Percentiles rank a stretch among this genome's conserved stretches.
These are phyloP conservation scores for Penicillium herquei DNA, from an alignment of 495 filamentous ascomycete genomes.

Conservation along the genomic window DNA sequence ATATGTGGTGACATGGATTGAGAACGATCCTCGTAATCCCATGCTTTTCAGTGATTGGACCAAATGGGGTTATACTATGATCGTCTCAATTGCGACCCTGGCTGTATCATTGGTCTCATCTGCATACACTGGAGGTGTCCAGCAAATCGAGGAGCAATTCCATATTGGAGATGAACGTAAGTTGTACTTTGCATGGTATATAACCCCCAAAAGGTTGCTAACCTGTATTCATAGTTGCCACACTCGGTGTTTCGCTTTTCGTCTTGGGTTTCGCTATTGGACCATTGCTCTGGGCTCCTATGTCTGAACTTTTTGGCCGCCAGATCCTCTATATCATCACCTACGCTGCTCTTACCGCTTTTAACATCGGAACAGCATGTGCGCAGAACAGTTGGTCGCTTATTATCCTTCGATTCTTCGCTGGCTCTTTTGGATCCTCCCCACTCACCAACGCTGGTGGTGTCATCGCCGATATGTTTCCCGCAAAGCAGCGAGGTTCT, in stretches of 20 bases:
- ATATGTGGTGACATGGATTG: conserved; percentile 71
- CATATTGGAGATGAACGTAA: conserved; percentile 48
- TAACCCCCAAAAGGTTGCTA: neutral
- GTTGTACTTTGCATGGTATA: neutral
- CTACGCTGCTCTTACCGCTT: conserved; percentile 62
- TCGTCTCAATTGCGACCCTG: conserved; percentile 66
- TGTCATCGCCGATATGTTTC: conserved; percentile 75
- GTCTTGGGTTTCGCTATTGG: conserved; percentile 71
- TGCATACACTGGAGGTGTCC: conserved; percentile 69
- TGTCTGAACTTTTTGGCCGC: conserved; percentile 71
- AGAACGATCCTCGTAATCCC: conserved; percentile 69
- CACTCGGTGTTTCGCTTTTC: conserved; percentile 70
- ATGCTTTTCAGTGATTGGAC: conserved; percentile 57
- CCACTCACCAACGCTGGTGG: conserved; percentile 72
- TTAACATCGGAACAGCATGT: conserved; percentile 64
- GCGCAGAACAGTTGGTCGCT: conserved; percentile 63
- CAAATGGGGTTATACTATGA: conserved; percentile 70
- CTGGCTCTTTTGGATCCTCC: conserved; percentile 73
- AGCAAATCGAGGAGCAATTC: conserved; percentile 59
- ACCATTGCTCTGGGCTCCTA: conserved; percentile 64
- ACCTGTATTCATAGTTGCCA: conserved; percentile 38
- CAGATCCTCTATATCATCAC: conserved; percentile 66
- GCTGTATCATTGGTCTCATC: conserved; percentile 76
- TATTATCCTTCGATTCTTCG: conserved; percentile 74
- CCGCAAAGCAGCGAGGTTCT: conserved; percentile 58